Percentiles rank a stretch among this genome's conserved stretches.
phyloP scores from a whole-genome alignment of 2,329 filamentous ascomycete genomes.

The Neobulgaria alba region DNA sequence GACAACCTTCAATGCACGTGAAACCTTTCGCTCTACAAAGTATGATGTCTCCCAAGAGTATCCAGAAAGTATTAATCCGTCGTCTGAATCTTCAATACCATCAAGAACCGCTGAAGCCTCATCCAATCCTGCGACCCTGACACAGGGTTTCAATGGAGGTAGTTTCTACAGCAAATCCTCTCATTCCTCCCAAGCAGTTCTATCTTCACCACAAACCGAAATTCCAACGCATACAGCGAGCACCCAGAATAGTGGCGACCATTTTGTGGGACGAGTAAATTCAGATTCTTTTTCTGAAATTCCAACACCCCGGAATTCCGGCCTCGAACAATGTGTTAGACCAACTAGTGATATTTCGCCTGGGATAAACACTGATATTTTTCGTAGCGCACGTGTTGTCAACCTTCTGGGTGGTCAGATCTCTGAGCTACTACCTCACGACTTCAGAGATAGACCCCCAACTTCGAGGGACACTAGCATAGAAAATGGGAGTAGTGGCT shows the following conservation, averaged over 20 bases:
- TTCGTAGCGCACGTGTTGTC: constrained; percentile 51
- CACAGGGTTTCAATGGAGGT: neutral
- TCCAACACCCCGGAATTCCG: too few species aligned
- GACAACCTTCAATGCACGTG: too few species aligned
- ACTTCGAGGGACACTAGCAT: too few species aligned
- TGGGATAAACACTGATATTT: constrained; percentile 51
- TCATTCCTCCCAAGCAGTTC: constrained; percentile 37
- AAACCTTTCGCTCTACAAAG: too few species aligned
- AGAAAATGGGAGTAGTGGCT: too few species aligned
- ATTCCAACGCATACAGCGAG: constrained; percentile 42
- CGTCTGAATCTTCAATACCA: constrained; percentile 44
- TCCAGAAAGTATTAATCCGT: too few species aligned
- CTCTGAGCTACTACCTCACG: constrained; percentile 6
- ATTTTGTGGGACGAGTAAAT: constrained; percentile 21
- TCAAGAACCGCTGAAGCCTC: constrained; percentile 38
- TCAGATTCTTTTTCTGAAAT: constrained; percentile 31
- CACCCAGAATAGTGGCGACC: constrained; percentile 16
- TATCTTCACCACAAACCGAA: constrained; percentile 44
- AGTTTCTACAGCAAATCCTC: constrained; percentile 1
- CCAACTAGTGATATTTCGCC: too few species aligned
- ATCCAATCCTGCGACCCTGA: constrained; percentile 7
- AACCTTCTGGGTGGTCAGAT: constrained; percentile 42
- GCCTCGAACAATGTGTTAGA: too few species aligned
- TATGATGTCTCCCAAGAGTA: too few species aligned
- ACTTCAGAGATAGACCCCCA: neutral